Base-by-base conservation (phyloP, 2,329 filamentous ascomycete genomes). In the Fonsecaea erecta region DNA sequence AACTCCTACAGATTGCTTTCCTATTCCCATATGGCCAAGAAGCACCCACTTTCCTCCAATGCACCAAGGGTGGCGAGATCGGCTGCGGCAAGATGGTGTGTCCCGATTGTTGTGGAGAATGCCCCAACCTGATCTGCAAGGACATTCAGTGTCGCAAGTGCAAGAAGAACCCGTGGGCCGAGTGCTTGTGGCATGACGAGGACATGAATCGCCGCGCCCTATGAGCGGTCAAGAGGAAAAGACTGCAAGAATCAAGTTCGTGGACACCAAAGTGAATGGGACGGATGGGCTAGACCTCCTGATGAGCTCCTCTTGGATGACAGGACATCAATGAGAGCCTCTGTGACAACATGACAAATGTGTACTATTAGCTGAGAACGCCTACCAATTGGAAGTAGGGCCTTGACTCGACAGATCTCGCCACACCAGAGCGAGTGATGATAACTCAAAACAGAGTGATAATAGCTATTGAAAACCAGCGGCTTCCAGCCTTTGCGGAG, bases 101-200 rank as follows among this genome's bases (percentile, higher is more conserved):
- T 62, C 73, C 75, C 1, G 66, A 71, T 30, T 78, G 75, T 65
- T 77, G 74, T 66, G 75, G 76, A 9, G 65, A 71, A 16, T 79
- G 77, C 63, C 74, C 75, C 3, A 70, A 71, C 32, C 67, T 71
- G 28, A 65, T 73, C 28, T 79, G 77, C 62, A 65, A 65, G 21
- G 75, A 77, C 65, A 70, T 76, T 24, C 73, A 75, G 56, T 78
- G 76, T 67, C 74, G 71, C 70, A 72, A 73, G 16, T 78, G 76
- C 71, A 77, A 77, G 64, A 64, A 70, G 14, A 62, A 75, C 57
- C 73, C 74, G 21, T 77, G 75, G 75, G 68, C 56, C 26, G 63
- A 66, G 16, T 77, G 76, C 63, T 71, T 76, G 62, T 77, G 74
- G 75, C 75, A 77, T 56, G 68, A 73, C 51, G 63, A 63, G 32